Evolutionary conservation across 108 stramenopile species (phyloP).

Genomic region (Cyclotella atomus): DNA sequence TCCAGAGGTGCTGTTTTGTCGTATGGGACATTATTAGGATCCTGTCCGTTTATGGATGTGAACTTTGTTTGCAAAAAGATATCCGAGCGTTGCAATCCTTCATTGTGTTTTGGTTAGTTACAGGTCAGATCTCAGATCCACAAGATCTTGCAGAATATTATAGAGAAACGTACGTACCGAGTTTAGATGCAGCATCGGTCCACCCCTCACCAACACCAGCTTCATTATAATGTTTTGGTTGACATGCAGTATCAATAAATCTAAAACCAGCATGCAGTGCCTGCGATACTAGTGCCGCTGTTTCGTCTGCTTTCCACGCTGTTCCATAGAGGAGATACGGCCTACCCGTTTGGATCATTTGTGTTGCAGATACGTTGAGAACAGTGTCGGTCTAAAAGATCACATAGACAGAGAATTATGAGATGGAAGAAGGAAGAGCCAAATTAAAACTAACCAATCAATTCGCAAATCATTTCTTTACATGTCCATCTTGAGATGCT

Average conservation of each 20-base stretch:
- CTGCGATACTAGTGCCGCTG: slow-evolving; percentile 67
- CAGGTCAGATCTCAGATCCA: too few relatives aligned
- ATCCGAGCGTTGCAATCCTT: slow-evolving; percentile 56
- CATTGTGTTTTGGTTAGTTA: too few relatives aligned
- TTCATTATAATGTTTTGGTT: slow-evolving; percentile 93
- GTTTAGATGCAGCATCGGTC: slow-evolving; percentile 49
- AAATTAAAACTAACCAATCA: too few relatives aligned
- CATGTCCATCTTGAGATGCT: too few relatives aligned
- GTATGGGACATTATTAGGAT: slow-evolving; percentile 85
- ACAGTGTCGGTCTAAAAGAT: not conserved
- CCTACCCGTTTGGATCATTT: slow-evolving; percentile 10
- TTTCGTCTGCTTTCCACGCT: slow-evolving; percentile 92
- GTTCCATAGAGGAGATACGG: slow-evolving; percentile 79
- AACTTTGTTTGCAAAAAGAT: slow-evolving; percentile 92
- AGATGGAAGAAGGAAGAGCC: too few relatives aligned
- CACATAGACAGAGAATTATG: too few relatives aligned
- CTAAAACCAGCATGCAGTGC: slow-evolving; percentile 88
- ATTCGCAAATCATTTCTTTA: too few relatives aligned
- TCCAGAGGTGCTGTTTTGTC: slow-evolving; percentile 53
- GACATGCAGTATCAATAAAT: slow-evolving; percentile 93
- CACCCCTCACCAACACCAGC: slow-evolving; percentile 77
- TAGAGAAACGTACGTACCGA: slow-evolving; percentile 10
- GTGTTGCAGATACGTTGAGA: slow-evolving; percentile 19
- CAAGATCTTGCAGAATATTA: too few relatives aligned
- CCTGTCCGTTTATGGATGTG: slow-evolving; percentile 81